Evolutionary conservation across 768 basidiomycete genomes (phyloP), one percentile per base, ranked within the genome.

Genomic region (Phylloporus sp.): DNA sequence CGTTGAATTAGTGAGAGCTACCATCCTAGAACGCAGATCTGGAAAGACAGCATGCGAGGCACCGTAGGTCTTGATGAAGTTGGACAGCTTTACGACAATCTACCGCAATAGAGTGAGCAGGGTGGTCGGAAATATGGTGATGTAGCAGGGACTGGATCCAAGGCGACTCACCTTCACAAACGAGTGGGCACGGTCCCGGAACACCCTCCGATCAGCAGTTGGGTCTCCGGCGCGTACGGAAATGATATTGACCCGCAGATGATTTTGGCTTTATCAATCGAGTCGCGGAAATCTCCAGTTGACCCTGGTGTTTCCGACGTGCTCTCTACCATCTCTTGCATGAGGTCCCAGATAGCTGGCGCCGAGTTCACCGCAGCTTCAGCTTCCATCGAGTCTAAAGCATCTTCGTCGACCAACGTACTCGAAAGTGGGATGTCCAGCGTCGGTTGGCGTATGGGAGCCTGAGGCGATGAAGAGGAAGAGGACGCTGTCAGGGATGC

Each of bases 331-430:
- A 86, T 73, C 46, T 84, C 82, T 53, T 84, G 82, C 61, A 92
- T 80, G 72, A 85, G 77, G 48, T 81, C 73, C 89, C 92, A 97
- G 20, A 90, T 85, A 22, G 75, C 72, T 10, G 86, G 85, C 9
- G 90, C 92, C 11, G 85, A 76, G 20, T 87, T 81, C 9, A 92
- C 80, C 13, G 93, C 88, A 8, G 71, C n/a, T n/a, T n/a, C n/a
- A n/a, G n/a, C 69, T 54, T 82, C 82, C 64, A 96, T 82, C 22
- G 88, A 83, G 48, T 85, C 80, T 7, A 94, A 68, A 4, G 88
- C 79, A 55, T 90, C 86, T 43, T 82, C 82, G 59, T 90, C 87
- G 33, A 91, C 81, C 28, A 84, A 70, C 21, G 76, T 79, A 49
- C 77, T 78, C 15, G 85, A 80, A 11, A 71, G 70, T 6, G 79